Conservation (phyloP, 352 stramenopile genomes). For the Globisporangium spiculum region DNA sequence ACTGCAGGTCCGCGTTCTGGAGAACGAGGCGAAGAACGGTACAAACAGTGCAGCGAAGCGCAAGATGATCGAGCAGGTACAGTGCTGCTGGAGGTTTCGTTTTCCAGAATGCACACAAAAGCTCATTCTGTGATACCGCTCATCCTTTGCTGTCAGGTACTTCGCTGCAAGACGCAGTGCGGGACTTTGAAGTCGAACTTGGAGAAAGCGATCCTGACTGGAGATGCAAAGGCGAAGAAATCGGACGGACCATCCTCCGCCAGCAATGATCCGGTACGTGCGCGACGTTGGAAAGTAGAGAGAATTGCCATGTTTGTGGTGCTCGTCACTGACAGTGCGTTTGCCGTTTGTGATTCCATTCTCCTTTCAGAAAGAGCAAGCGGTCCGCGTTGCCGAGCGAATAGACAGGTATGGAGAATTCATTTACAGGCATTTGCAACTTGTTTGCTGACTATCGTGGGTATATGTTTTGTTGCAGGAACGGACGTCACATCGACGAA, state of each 20-base stretch:
- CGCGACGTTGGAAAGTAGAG: background rate
- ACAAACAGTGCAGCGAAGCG: constrained; percentile 29
- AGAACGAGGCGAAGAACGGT: constrained; percentile 50
- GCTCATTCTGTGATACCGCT: background rate
- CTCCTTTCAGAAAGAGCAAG: constrained; percentile 37
- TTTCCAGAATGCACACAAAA: too few species aligned
- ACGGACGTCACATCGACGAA: constrained; percentile 65
- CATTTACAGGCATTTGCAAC: background rate
- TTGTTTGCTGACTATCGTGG: background rate
- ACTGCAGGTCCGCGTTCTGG: constrained; percentile 53
- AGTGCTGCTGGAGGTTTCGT: too few species aligned
- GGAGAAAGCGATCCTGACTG: constrained; percentile 56
- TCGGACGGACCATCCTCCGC: background rate
- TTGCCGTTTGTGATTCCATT: background rate
- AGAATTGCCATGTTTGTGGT: background rate
- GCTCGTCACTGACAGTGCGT: background rate
- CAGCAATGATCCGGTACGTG: constrained; percentile 11
- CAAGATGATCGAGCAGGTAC: constrained; percentile 39
- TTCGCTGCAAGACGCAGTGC: constrained; percentile 50
- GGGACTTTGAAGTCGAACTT: constrained; percentile 44
- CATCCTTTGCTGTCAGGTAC: constrained; percentile 17
- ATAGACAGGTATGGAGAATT: constrained; percentile 32
- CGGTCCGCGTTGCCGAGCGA: constrained; percentile 34
- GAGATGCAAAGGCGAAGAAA: constrained; percentile 33
- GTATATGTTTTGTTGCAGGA: constrained; percentile 27